These are phyloP conservation scores for Phyllosticta citrichinensis DNA, from an alignment of 2,329 filamentous ascomycete species.

Conservation along the genomic window DNA sequence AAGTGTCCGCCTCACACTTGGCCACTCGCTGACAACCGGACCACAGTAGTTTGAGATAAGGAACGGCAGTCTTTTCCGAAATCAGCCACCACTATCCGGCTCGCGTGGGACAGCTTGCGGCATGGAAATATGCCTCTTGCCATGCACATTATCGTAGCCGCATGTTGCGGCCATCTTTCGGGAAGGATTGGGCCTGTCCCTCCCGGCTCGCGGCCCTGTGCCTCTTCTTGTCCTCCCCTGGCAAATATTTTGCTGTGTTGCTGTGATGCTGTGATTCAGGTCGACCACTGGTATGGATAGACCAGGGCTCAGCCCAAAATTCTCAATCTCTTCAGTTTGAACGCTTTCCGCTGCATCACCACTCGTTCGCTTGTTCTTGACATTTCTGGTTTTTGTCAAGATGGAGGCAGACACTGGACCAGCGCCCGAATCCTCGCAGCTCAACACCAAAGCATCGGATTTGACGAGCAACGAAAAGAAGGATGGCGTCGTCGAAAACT, in stretches of 20 bases:
- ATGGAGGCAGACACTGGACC: background rate
- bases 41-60: background rate
- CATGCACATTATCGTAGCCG: background rate
- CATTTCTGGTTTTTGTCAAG: background rate
- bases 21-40: background rate
- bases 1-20: background rate
- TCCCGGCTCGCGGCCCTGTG: background rate
- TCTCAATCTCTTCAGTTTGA: background rate
- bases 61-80: background rate
- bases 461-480: background rate
- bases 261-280: background rate
- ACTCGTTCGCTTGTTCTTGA: background rate
- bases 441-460: background rate
- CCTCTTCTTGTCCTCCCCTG: background rate
- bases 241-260: background rate
- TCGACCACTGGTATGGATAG: background rate
- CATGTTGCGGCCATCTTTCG: background rate
- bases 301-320: background rate
- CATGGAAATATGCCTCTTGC: background rate
- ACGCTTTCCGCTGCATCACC: background rate
- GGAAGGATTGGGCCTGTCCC: background rate
- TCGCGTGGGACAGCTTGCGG: background rate
- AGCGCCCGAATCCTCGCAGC: background rate
- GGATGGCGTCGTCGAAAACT: background rate
- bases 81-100: background rate